Evolutionary conservation across 805 yeast species (phyloP).

Genomic region (Millerago galiae): DNA sequence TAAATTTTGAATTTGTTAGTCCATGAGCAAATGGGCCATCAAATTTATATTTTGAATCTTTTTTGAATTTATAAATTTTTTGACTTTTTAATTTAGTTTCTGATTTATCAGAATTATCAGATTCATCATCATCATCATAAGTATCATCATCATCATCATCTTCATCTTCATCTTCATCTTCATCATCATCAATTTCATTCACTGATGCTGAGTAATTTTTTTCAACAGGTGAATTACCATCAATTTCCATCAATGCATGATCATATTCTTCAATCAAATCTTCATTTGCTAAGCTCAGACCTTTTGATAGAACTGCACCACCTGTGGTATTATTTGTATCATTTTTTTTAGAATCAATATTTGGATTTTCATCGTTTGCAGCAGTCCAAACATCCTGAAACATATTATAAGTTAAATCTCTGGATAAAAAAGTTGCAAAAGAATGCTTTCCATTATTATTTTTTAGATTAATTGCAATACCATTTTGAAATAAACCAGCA

Average conservation of each 20-base stretch:
- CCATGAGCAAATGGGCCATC: constrained; percentile 62
- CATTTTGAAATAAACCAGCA: constrained; percentile 88
- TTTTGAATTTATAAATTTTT: constrained; percentile 30
- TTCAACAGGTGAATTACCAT: constrained; percentile 27
- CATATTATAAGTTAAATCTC: constrained; percentile 71
- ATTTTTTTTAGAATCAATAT: not conserved
- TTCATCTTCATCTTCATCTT: constrained; percentile 11
- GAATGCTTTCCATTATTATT: constrained; percentile 48
- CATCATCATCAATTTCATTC: constrained; percentile 21
- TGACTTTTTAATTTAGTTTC: constrained; percentile 14
- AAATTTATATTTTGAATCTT: constrained; percentile 35
- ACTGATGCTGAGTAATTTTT: constrained; percentile 15
- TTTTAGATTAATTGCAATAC: constrained; percentile 40
- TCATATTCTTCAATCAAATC: constrained; percentile 23
- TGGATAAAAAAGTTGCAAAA: constrained; percentile 81
- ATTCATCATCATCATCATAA: constrained; percentile 3
- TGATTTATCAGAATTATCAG: not conserved
- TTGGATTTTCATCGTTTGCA: constrained; percentile 10
- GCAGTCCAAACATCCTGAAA: constrained; percentile 29
- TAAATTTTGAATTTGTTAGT: constrained; percentile 45
- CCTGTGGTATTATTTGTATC: constrained; percentile 1
- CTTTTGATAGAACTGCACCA: constrained; percentile 14
- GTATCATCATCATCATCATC: constrained; percentile 19
- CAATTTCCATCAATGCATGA: constrained; percentile 38
- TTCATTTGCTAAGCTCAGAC: constrained; percentile 10